phyloP scores from a whole-genome alignment of 208 protist species.

The Leishmania martiniquensis region DNA sequence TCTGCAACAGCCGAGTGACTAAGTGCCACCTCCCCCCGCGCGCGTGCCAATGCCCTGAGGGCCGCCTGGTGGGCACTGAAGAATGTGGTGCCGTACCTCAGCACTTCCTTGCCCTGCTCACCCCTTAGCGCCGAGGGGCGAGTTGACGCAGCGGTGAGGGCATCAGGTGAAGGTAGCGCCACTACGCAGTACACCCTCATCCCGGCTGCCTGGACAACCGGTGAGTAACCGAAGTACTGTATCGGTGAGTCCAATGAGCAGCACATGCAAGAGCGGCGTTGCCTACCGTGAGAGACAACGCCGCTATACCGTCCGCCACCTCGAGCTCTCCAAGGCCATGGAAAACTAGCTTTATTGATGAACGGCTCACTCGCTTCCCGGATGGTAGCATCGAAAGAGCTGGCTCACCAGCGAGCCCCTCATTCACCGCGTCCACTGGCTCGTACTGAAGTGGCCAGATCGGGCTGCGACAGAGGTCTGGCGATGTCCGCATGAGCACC shows the following conservation, averaged over 20 bases:
- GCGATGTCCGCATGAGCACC: conserved; percentile 41
- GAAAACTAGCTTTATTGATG: background rate
- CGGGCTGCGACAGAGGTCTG: conserved; percentile 53
- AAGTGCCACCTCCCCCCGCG: conserved; percentile 15
- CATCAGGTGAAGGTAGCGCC: conserved; percentile 12
- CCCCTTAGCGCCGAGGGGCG: background rate
- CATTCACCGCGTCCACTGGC: background rate
- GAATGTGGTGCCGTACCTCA: conserved; percentile 2
- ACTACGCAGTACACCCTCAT: conserved; percentile 52
- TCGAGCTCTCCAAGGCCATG: conserved; percentile 40
- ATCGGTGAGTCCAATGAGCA: conserved; percentile 43
- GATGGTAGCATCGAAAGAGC: background rate
- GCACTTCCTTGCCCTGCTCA: background rate
- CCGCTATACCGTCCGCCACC: conserved; percentile 55
- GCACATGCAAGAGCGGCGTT: conserved; percentile 48
- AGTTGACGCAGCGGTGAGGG: background rate
- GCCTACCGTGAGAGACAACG: conserved; percentile 36
- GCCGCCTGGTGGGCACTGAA: background rate
- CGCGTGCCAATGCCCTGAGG: conserved; percentile 8
- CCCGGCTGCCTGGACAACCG: conserved; percentile 41
- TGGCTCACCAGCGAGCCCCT: background rate
- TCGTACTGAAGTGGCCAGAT: conserved; percentile 35
- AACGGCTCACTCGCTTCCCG: background rate
- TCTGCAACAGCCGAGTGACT: conserved; percentile 39
- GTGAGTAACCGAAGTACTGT: conserved; percentile 44